Percentiles rank a stretch among this genome's conserved stretches.
Conservation (phyloP, 106 monocot species). For the Dendrobium chrysotoxum region DNA sequence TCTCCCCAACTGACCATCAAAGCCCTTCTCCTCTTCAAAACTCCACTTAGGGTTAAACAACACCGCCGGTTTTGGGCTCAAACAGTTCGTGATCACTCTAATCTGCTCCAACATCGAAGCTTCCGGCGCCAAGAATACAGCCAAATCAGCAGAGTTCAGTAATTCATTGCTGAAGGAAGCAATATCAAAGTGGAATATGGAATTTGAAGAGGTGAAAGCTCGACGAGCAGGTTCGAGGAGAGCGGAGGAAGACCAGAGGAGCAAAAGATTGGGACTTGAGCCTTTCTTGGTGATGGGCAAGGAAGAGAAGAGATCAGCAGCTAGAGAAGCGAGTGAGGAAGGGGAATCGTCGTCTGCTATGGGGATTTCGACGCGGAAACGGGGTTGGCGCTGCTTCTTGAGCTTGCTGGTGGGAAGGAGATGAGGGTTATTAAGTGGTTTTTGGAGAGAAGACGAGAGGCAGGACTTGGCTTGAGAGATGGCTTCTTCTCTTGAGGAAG, state of each 20-base stretch:
- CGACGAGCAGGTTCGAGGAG: constrained; percentile 15
- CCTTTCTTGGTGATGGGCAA: constrained; percentile 49
- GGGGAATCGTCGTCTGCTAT: constrained; percentile 69
- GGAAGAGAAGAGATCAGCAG: constrained; percentile 55
- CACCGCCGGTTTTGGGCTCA: constrained; percentile 65
- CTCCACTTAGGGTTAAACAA: constrained; percentile 88
- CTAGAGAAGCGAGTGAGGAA: constrained; percentile 47
- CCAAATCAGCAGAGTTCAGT: constrained; percentile 46
- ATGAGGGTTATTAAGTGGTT: constrained; percentile 63
- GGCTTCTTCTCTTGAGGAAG: constrained; percentile 74
- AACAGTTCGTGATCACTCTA: constrained; percentile 22
- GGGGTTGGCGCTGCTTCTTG: constrained; percentile 66
- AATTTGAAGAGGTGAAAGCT: constrained; percentile 17
- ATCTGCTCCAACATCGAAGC: constrained; percentile 39
- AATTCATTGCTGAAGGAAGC: constrained; percentile 11
- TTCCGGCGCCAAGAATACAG: constrained; percentile 53
- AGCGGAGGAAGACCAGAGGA: constrained; percentile 54
- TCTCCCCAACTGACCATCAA: constrained; percentile 21
- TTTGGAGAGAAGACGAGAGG: constrained; percentile 61
- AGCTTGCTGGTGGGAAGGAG: constrained; percentile 48
- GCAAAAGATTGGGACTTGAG: constrained; percentile 21
- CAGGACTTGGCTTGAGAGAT: constrained; percentile 71
- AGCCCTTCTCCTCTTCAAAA: constrained; percentile 58
- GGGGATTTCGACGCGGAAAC: constrained; percentile 80
- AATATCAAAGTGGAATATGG: constrained; percentile 31